These are phyloP conservation scores for Fusarium staphyleae DNA, from an alignment of 2,329 filamentous ascomycete genomes.

Conservation along the genomic window DNA sequence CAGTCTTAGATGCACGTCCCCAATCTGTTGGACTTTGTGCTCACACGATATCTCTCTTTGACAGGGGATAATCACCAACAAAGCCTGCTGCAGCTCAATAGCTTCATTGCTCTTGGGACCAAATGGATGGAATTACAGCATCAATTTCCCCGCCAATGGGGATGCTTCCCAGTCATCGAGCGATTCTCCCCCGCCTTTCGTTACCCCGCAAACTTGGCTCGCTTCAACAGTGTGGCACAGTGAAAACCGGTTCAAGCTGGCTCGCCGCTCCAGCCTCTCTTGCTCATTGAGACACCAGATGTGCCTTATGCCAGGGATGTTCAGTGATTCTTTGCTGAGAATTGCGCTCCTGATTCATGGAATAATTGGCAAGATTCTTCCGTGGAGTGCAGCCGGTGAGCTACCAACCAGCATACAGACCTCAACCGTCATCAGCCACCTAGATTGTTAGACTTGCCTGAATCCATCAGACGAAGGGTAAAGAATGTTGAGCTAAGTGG, in stretches of 20 bases:
- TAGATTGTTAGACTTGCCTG: background rate
- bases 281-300: background rate
- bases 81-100: background rate
- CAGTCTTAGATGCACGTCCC: too few relatives aligned
- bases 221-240: background rate
- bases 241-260: background rate
- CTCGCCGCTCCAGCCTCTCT: slow-evolving; percentile 1
- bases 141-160: slow-evolving; percentile 1
- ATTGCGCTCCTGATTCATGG: slow-evolving; percentile 9
- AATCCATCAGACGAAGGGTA: background rate
- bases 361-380: background rate
- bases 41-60: too few relatives aligned
- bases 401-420: background rate
- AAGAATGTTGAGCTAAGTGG: background rate
- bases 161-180: background rate
- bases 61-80: too few relatives aligned
- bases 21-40: too few relatives aligned
- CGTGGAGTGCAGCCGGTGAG: background rate
- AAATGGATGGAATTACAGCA: background rate
- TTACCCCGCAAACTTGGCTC: slow-evolving; percentile 8
- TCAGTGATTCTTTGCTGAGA: background rate
- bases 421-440: background rate
- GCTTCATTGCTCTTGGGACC: background rate
- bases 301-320: slow-evolving; percentile 2
- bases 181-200: slow-evolving; percentile 6